Evolutionary conservation across 805 yeast genomes (phyloP).

Genomic region (Babjeviella inositovora): DNA sequence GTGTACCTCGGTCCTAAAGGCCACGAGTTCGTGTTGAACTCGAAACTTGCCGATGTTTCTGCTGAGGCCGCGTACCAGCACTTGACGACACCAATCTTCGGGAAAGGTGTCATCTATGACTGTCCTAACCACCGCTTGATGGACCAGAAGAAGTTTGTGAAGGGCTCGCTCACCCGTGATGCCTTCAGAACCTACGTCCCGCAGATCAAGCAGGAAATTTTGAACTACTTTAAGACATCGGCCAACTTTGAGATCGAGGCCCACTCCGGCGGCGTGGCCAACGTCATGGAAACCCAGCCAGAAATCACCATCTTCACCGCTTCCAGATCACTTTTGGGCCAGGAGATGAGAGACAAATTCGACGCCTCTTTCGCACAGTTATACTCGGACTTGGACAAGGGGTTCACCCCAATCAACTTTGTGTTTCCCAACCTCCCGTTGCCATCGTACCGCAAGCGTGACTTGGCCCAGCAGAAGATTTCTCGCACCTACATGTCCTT

Average conservation of each 20-base stretch:
- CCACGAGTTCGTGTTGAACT: conserved; percentile 89
- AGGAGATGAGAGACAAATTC: conserved; percentile 75
- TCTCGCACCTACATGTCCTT: conserved; percentile 69
- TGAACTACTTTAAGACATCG: conserved; percentile 42
- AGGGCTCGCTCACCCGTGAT: conserved; percentile 73
- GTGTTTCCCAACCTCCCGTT: conserved; percentile 90
- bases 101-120: conserved; percentile 94
- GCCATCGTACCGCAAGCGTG: conserved; percentile 68
- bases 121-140: conserved; percentile 86
- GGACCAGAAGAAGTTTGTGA: conserved; percentile 98
- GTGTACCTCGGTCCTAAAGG: conserved; percentile 96
- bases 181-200: conserved; percentile 83
- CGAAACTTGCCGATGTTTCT: conserved; percentile 75
- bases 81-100: conserved; percentile 98
- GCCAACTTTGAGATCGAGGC: conserved; percentile 22
- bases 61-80: conserved; percentile 96
- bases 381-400: conserved; percentile 87
- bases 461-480: conserved; percentile 72
- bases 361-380: conserved; percentile 72
- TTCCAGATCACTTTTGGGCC: conserved; percentile 79
- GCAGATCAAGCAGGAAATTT: conserved; percentile 63
- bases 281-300: conserved; percentile 77
- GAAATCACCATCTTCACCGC: conserved; percentile 96
- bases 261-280: conserved; percentile 28
- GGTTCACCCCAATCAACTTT: conserved; percentile 91